These are phyloP conservation scores for Cercospora zeae-maydis DNA, from an alignment of 2,329 filamentous ascomycete species.

Conservation along the genomic window DNA sequence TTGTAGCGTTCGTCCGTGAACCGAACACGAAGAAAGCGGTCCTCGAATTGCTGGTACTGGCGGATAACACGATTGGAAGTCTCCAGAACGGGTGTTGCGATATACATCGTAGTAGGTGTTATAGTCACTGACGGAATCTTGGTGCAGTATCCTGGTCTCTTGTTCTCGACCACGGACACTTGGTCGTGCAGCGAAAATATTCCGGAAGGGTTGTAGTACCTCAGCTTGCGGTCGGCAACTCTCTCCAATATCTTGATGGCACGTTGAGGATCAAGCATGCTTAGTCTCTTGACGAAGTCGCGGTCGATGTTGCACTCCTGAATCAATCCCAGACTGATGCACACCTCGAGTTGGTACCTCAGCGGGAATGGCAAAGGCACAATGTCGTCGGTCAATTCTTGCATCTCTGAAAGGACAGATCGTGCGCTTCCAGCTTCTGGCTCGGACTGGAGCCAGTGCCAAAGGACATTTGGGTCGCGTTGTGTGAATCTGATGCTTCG, in stretches of 20 bases:
- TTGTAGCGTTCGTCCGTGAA: slow-evolving; percentile 75
- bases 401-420: slow-evolving; percentile 20
- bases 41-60: slow-evolving; percentile 62
- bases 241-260: slow-evolving; percentile 71
- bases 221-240: slow-evolving; percentile 60
- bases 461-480: slow-evolving; percentile 5
- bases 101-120: slow-evolving; percentile 79
- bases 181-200: slow-evolving; percentile 58
- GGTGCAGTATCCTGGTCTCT: slow-evolving; percentile 64
- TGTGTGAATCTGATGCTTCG: slow-evolving; percentile 44
- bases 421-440: neutral
- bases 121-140: slow-evolving; percentile 72
- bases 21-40: slow-evolving; percentile 83
- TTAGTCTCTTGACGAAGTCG: slow-evolving; percentile 64
- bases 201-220: slow-evolving; percentile 65
- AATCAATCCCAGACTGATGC: slow-evolving; percentile 74
- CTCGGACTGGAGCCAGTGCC: slow-evolving; percentile 13
- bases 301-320: slow-evolving; percentile 69
- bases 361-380: slow-evolving; percentile 58
- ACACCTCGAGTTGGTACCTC: slow-evolving; percentile 88
- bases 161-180: slow-evolving; percentile 30
- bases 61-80: slow-evolving; percentile 84
- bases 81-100: slow-evolving; percentile 74
- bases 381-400: slow-evolving; percentile 18
- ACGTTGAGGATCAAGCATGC: slow-evolving; percentile 43